Conservation (phyloP, 2,329 filamentous ascomycete species). For the Colletotrichum sp. region DNA sequence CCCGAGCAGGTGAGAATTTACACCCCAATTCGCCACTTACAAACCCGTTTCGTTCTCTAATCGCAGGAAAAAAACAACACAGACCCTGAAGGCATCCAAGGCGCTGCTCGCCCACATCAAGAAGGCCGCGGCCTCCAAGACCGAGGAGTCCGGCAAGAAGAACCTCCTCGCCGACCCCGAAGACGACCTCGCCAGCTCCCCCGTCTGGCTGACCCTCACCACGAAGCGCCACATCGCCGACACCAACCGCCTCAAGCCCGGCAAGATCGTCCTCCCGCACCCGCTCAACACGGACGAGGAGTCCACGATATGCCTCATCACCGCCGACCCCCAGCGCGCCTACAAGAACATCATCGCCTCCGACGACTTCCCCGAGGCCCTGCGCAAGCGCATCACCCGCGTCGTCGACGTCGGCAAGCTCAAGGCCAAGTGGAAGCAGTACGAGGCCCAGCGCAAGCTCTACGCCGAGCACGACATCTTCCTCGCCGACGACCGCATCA, state of each 20-base stretch:
- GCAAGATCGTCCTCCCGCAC: conserved; percentile 81
- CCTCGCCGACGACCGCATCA: conserved; percentile 87
- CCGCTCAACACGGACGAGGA: conserved; percentile 71
- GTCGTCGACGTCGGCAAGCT: conserved; percentile 86
- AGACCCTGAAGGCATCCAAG: conserved; percentile 68
- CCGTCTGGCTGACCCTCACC: conserved; percentile 67
- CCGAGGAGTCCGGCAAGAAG: conserved; percentile 50
- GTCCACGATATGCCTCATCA: conserved; percentile 84
- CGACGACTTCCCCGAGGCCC: conserved; percentile 70
- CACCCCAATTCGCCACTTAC: background rate
- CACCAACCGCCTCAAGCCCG: conserved; percentile 80
- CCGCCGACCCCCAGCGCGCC: conserved; percentile 77
- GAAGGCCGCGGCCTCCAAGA: conserved; percentile 52
- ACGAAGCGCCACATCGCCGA: conserved; percentile 73
- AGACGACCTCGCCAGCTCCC: conserved; percentile 51
- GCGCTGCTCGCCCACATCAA: conserved; percentile 68
- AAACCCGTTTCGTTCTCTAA: background rate
- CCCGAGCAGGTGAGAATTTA: conserved; percentile 43
- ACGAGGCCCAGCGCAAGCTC: conserved; percentile 85
- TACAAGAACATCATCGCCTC: conserved; percentile 86
- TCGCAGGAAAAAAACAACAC: background rate
- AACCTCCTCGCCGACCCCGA: conserved; percentile 56
- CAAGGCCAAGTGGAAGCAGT: conserved; percentile 82
- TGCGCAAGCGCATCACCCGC: conserved; percentile 72
- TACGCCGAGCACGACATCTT: conserved; percentile 90